Evolutionary conservation across 1,284 basidiomycete species (phyloP).

Genomic region (Bjerkandera adusta): DNA sequence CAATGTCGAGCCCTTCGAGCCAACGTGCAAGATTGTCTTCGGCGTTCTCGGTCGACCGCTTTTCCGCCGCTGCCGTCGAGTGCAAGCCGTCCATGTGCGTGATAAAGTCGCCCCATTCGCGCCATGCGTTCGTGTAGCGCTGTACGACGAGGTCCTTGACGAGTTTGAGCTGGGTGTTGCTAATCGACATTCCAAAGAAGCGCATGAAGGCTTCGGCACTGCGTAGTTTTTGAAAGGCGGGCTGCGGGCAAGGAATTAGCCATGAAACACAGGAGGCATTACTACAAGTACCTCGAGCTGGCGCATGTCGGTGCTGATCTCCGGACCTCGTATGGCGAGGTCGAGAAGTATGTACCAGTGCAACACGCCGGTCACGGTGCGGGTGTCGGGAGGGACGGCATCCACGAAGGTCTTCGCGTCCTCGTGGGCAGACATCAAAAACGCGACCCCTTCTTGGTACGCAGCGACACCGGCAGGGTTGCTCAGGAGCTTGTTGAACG

Average conservation of each 20-base stretch:
- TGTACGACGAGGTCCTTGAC: slow-evolving; percentile 46
- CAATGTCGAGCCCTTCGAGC: slow-evolving; percentile 47
- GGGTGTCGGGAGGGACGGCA: slow-evolving; percentile 57
- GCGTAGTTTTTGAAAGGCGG: slow-evolving; percentile 40
- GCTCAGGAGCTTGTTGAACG: slow-evolving; percentile 45
- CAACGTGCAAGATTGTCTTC: slow-evolving; percentile 57
- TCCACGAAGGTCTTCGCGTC: slow-evolving; percentile 54
- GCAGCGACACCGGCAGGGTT: slow-evolving; percentile 36
- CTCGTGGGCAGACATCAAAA: slow-evolving; percentile 51
- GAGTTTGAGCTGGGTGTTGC: slow-evolving; percentile 47
- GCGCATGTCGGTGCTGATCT: slow-evolving; percentile 43
- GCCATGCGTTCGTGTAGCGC: slow-evolving; percentile 38
- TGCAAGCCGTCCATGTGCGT: slow-evolving; percentile 32
- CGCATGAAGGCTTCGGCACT: slow-evolving; percentile 47
- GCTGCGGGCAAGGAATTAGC: slow-evolving; percentile 31
- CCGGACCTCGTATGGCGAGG: slow-evolving; percentile 46
- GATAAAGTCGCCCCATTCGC: slow-evolving; percentile 45
- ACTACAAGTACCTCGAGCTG: slow-evolving; percentile 45
- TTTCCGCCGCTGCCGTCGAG: slow-evolving; percentile 16
- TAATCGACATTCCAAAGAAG: slow-evolving; percentile 41
- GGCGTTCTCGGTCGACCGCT: slow-evolving; percentile 33
- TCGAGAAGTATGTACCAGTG: slow-evolving; percentile 58
- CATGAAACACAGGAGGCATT: not conserved
- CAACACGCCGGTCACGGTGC: slow-evolving; percentile 52
- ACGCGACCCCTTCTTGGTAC: slow-evolving; percentile 58